Evolutionary conservation across 768 basidiomycete genomes (phyloP), one percentile per base, ranked within the genome.

Genomic region (Naematelia aurantialba): DNA sequence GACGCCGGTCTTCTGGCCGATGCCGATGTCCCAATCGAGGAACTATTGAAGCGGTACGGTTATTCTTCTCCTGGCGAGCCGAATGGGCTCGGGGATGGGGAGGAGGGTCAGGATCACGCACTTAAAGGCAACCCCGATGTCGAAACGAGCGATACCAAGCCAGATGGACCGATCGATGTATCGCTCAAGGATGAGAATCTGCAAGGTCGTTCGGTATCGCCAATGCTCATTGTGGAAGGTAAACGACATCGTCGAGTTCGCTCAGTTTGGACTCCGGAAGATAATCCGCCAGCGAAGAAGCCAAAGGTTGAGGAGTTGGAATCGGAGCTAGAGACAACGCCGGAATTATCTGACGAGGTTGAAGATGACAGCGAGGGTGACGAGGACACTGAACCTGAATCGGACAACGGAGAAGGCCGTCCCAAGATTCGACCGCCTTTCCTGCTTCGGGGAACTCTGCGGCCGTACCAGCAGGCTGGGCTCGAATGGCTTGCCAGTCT

Each of bases 381-480:
- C 3, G 59, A 53, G 3, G 59, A 48, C 5, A 17, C 22, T 14
- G 61, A 62, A 29, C 59, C 47, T 2, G 57, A 52, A 17, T 19
- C n/a, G 59, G 34, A 13, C 19, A 49, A 56, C n/a, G 34, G 17
- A 17, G 34, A 39, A 8, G 61, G 68, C 13, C 66, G 51, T 11
- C 61, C 29, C 13, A 52, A 63, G 22, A 58, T 78, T 13, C 67
- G 70, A 24, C 67, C 69, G 19, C 80, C 80, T 0, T 80, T 80
- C 66, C 72, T 81, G 2, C 69, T 81, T 1, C 74, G 80, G n/a
- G 80, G 79, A 0, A 76, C 71, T 0, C 68, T 81, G 5, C 73
- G 80, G 14, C 80, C 80, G 4, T 81, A 81, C 58, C 80, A 81
- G 58, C 78, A 79, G 56, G 79, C 76, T 14, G 80, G 80, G 1